Evolutionary conservation across 805 yeast species (phyloP), one percentile per base, ranked within the genome.

Genomic region (Pichia rugopelliculosa): DNA sequence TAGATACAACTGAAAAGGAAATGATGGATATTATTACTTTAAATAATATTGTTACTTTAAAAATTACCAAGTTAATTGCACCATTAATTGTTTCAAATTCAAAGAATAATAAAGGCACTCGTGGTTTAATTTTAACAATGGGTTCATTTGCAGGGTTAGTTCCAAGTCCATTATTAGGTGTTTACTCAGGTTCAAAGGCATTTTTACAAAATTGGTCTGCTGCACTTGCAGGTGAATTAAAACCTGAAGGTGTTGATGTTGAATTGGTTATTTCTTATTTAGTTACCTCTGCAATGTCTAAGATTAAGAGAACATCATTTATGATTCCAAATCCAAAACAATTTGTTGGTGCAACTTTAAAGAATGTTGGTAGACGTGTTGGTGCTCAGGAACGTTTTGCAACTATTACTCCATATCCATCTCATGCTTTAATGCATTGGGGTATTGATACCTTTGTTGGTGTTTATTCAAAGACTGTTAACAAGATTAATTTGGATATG

Each of bases 271-370:
- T 90, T 40, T 87, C 96, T 10, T 93, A 93, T 67, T 73, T 93
- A 57, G 98, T 93, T 37, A 84, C 96, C 6, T 85, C 96, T 30
- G 86, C 95, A 52, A 89, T 93, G 97, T 90, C 97, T 40, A 93
- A 93, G 73, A 79, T 93, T 59, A 83, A 82, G 68, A 80, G 84
- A 59, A 62, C 93, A 11, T 83, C 95, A 21, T 63, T 73, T 33
- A 57, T 80, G 57, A 86, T 90, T 59, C 99, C 99, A 51, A 82
- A 71, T 59, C 96, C 98, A 47, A 77, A 79, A 62, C 62, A 62
- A 23, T 93, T 93, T 66, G 99, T 93, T 39, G 63, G 69, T n/a
- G 68, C 93, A 18, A 75, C 87, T 7, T 74, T 93, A 58, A 68
- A 68, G 41, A 73, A 76, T 47, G 77, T 83, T 51, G 97, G 97